Evolutionary conservation across 768 basidiomycete genomes (phyloP).

Genomic region (Leccinellum luteum): DNA sequence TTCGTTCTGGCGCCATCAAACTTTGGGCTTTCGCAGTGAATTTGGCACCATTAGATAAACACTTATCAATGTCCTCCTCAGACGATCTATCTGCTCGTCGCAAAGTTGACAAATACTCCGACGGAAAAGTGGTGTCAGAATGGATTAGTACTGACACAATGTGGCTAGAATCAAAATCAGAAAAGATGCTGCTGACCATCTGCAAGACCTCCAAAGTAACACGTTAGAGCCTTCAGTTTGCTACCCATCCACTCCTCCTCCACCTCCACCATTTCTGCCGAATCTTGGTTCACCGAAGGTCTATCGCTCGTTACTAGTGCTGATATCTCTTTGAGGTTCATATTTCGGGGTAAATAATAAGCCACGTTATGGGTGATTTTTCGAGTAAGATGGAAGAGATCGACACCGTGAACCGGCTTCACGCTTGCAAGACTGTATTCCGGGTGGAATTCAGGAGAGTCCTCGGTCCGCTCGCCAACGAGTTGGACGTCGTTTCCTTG

Average conservation of each 20-base stretch:
- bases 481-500: slow-evolving; percentile 5
- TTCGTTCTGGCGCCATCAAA: too few species aligned
- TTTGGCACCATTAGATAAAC: neutral
- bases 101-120: neutral
- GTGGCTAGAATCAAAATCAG: slow-evolving; percentile 14
- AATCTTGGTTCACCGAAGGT: slow-evolving; percentile 2
- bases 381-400: slow-evolving; percentile 75
- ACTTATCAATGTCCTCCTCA: neutral
- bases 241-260: slow-evolving; percentile 97
- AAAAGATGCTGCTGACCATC: slow-evolving; percentile 65
- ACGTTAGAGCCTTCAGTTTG: slow-evolving; percentile 92
- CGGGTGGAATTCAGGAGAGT: slow-evolving; percentile 35
- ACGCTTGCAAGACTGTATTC: slow-evolving; percentile 71
- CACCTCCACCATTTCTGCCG: slow-evolving; percentile 70
- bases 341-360: slow-evolving; percentile 86
- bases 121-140: neutral
- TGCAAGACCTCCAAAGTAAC: slow-evolving; percentile 87
- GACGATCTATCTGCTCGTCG: neutral
- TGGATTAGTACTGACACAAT: neutral
- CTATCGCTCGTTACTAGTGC: slow-evolving; percentile 35
- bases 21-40: neutral
- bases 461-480: neutral
- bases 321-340: slow-evolving; percentile 69
- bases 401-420: slow-evolving; percentile 76
- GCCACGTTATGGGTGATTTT: slow-evolving; percentile 80